Evolutionary conservation across 768 basidiomycete genomes (phyloP).

Genomic region (Tubosaeta sp.): DNA sequence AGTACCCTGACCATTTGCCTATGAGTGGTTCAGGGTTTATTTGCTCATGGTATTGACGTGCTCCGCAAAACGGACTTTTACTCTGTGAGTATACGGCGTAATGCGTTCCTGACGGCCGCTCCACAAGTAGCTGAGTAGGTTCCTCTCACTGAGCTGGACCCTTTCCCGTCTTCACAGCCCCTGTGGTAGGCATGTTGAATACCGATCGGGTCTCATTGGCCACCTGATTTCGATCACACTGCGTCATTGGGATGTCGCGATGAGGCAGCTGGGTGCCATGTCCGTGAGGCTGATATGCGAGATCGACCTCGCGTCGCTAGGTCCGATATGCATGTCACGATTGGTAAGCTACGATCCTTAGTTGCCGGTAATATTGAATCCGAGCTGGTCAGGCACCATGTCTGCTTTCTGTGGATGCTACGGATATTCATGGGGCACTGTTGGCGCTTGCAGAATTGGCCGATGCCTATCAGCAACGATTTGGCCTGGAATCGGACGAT

Average conservation of each 20-base stretch:
- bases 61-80: slow-evolving; percentile 93
- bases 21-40: slow-evolving; percentile 59
- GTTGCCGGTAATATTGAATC: slow-evolving; percentile 11
- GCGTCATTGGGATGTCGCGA: slow-evolving; percentile 83
- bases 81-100: slow-evolving; percentile 79
- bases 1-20: slow-evolving; percentile 13
- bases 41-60: slow-evolving; percentile 93
- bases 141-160: slow-evolving; percentile 1
- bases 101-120: slow-evolving; percentile 82
- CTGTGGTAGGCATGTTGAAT: slow-evolving; percentile 65
- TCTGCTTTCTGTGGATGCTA: slow-evolving; percentile 58
- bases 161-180: slow-evolving; percentile 7
- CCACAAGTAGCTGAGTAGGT: slow-evolving; percentile 84
- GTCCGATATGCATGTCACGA: slow-evolving; percentile 44
- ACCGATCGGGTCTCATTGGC: slow-evolving; percentile 61
- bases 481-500: slow-evolving; percentile 32
- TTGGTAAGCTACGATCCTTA: slow-evolving; percentile 44
- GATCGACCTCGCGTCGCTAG: slow-evolving; percentile 51
- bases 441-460: slow-evolving; percentile 71
- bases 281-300: slow-evolving; percentile 68
- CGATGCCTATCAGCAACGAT: slow-evolving; percentile 41
- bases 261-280: slow-evolving; percentile 75
- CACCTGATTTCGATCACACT: slow-evolving; percentile 73
- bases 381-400: slow-evolving; percentile 43
- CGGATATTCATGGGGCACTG: slow-evolving; percentile 81